These are phyloP conservation scores for Pseudozyma flocculosa DNA, from an alignment of 1,284 basidiomycete species.

Conservation along the genomic window DNA sequence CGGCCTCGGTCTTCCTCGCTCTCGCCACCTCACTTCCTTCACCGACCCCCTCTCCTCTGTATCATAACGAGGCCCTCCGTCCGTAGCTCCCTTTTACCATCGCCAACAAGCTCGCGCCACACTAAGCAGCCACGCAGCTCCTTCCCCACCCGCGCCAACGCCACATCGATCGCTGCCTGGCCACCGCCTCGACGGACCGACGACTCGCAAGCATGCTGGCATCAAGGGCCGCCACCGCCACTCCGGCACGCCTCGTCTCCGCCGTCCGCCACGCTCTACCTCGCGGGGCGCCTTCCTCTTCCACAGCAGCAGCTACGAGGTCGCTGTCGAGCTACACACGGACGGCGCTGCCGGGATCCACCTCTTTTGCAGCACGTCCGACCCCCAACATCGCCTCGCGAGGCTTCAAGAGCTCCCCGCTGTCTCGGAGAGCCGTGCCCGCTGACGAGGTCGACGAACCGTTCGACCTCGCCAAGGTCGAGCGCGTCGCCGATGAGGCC, in stretches of 20 bases:
- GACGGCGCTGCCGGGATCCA: too few species aligned
- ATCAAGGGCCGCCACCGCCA: neutral
- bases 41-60: too few species aligned
- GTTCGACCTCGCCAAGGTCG: conserved; percentile 52
- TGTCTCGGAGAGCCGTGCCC: conserved; percentile 25
- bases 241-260: neutral
- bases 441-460: conserved; percentile 46
- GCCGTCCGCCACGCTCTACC: neutral
- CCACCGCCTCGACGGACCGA: too few species aligned
- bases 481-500: conserved; percentile 66
- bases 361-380: too few species aligned
- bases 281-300: neutral
- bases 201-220: neutral
- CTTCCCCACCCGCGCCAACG: too few species aligned
- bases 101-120: too few species aligned
- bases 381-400: conserved; percentile 12
- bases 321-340: neutral
- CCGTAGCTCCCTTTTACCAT: too few species aligned
- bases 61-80: too few species aligned
- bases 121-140: too few species aligned
- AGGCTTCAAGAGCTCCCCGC: conserved; percentile 22
- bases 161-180: too few species aligned
- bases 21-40: too few species aligned
- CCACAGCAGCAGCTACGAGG: neutral
- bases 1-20: too few species aligned